Percentiles rank a stretch among this genome's conserved stretches.
These are phyloP conservation scores for Colletotrichum cordylinicola DNA, from an alignment of 2,329 filamentous ascomycete genomes.

Conservation along the genomic window DNA sequence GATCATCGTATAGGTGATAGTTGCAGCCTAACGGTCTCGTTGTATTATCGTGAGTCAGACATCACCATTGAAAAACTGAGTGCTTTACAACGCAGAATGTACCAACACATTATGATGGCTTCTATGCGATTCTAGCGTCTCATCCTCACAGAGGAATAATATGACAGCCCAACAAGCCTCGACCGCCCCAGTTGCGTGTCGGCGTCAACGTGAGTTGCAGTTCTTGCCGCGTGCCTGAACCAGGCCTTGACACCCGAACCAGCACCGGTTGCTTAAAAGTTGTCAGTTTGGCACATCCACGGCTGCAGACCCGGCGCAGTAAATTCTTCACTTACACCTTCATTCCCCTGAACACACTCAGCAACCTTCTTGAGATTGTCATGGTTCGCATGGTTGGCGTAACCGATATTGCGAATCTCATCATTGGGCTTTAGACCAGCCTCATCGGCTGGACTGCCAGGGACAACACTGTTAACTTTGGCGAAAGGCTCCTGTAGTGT, in stretches of 20 bases:
- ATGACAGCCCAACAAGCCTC: conserved; percentile 90
- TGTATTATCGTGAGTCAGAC: not conserved
- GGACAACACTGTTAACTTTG: conserved; percentile 83
- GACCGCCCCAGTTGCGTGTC: conserved; percentile 84
- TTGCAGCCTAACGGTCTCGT: not conserved
- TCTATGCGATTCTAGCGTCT: not conserved
- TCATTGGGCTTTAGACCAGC: conserved; percentile 86
- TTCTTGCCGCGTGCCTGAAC: conserved; percentile 53
- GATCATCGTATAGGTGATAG: not conserved
- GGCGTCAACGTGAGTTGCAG: conserved; percentile 78
- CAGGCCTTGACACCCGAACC: conserved; percentile 67
- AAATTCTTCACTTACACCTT: conserved; percentile 72
- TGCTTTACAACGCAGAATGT: not conserved
- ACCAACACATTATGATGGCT: not conserved
- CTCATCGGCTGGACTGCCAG: conserved; percentile 78
- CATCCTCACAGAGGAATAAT: conserved; percentile 73
- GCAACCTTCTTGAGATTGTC: conserved; percentile 85
- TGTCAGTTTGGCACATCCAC: conserved; percentile 27
- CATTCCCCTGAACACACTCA: conserved; percentile 88
- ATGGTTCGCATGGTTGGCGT: conserved; percentile 83
- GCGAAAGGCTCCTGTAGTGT: conserved; percentile 70
- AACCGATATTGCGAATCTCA: conserved; percentile 83
- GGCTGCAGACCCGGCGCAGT: not conserved
- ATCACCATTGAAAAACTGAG: not conserved
- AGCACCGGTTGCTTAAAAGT: conserved; percentile 66